These are phyloP conservation scores for Pseudocercospora cruenta DNA, from an alignment of 2,329 filamentous ascomycete genomes.

Conservation along the genomic window DNA sequence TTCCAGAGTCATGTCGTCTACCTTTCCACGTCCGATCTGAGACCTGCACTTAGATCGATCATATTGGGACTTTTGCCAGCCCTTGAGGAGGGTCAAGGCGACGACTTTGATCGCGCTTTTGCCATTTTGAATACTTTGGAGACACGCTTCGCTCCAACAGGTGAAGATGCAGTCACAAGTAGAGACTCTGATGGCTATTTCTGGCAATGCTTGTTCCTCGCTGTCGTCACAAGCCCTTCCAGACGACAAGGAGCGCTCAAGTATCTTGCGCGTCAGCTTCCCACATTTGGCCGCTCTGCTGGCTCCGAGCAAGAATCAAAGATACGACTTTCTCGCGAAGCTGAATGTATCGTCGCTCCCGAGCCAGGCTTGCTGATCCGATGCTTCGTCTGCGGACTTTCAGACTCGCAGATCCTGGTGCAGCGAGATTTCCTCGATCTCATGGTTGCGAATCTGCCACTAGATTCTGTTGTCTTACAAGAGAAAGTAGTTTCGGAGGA, in stretches of 20 bases:
- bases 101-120: conserved; percentile 91
- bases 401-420: conserved; percentile 85
- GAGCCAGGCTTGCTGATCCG: conserved; percentile 89
- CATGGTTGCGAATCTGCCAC: conserved; percentile 83
- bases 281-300: conserved; percentile 57
- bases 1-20: conserved; percentile 79
- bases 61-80: conserved; percentile 88
- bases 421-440: conserved; percentile 94
- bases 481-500: conserved; percentile 69
- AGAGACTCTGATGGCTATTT: conserved; percentile 71
- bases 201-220: conserved; percentile 97
- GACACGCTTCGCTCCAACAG: conserved; percentile 60
- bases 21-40: conserved; percentile 70
- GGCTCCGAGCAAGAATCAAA: conserved; percentile 8
- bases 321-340: conserved; percentile 15
- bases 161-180: conserved; percentile 62
- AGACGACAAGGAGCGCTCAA: conserved; percentile 84
- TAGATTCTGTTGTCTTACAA: conserved; percentile 81
- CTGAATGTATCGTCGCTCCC: conserved; percentile 74
- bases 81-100: conserved; percentile 92
- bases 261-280: conserved; percentile 78
- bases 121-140: conserved; percentile 79
- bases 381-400: conserved; percentile 87
- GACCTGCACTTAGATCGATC: conserved; percentile 87
- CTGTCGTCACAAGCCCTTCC: conserved; percentile 85